Base-by-base conservation (phyloP, 257 asterid genomes). In the Solanum bulbocastanum region DNA sequence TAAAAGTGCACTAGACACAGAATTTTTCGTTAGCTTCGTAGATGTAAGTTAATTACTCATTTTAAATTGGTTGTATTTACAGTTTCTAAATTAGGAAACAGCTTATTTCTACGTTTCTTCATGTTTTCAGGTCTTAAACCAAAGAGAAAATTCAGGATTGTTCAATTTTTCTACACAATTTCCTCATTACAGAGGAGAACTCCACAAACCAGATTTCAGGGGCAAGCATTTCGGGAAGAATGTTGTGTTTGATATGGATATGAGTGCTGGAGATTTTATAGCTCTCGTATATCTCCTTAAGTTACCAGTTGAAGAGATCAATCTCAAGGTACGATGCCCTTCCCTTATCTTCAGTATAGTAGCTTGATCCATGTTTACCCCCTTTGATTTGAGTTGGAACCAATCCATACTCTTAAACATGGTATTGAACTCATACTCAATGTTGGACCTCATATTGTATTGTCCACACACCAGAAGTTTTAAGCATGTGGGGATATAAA, bases 241-340 rank as follows among this genome's bases (percentile, higher is more conserved):
- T 84, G 93, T 95, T 6, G 92, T 96, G 62, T 96, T 96, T 68
- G 99, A 96, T 94, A 95, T 94, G 98, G 98, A 96, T 90, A 92
- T 96, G 99, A 95, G 99, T 89, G 93, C 94, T 65, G 99, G 99
- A 88, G 99, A 96, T 91, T 94, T 96, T 89, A 87, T 95, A 83
- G 94, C 99, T 72, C 97, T 96, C 68, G 88, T 96, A 78, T 95
- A 94, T 89, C 98, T 96, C 88, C 98, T 95, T 84, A 95, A 96
- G 89, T 15, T 90, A 44, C 99, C 99, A 0, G 87, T 93, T 18
- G 94, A 94, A 91, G 89, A 89, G 16, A 90, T 96, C 89, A 91
- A 94, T 89, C 95, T 96, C 90, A 95, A 93, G 98, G 98, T 96
- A 52, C 27, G 74, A 6, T 37, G 6, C 35, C 49, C 22, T 49